Evolutionary conservation across 495 filamentous ascomycete genomes (phyloP).

Genomic region (Xylaria intraflava): DNA sequence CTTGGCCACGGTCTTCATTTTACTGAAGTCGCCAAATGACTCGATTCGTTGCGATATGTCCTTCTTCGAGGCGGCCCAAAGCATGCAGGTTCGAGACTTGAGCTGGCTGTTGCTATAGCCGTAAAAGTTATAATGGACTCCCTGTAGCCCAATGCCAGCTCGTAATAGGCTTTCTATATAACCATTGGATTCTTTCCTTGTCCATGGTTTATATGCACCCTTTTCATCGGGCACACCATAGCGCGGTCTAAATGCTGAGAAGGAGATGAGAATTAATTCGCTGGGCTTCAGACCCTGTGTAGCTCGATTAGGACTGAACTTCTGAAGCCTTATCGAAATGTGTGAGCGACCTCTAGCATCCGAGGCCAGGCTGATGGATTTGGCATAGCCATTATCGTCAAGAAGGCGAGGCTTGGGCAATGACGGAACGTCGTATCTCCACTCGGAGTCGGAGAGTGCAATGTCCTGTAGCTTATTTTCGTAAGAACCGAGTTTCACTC

Average conservation of each 20-base stretch:
- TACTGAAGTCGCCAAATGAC: conserved; percentile 42
- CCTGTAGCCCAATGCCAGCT: conserved; percentile 36
- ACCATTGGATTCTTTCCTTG: conserved; percentile 35
- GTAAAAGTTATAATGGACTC: conserved; percentile 42
- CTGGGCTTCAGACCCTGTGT: conserved; percentile 22
- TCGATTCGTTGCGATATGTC: conserved; percentile 34
- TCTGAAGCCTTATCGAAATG: conserved; percentile 26
- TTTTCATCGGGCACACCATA: conserved; percentile 6
- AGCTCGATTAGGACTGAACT: conserved; percentile 30
- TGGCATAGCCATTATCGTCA: conserved; percentile 3
- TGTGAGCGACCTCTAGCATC: conserved; percentile 16
- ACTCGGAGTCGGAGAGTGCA: conserved; percentile 1
- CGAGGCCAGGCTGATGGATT: conserved; percentile 29
- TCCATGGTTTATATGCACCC: conserved; percentile 22
- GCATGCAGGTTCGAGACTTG: conserved; percentile 42
- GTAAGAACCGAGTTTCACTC: neutral
- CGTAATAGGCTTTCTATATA: conserved; percentile 36
- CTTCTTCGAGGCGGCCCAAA: conserved; percentile 37
- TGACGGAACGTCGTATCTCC: conserved; percentile 3
- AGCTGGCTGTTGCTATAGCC: conserved; percentile 50
- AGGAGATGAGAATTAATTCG: conserved; percentile 33
- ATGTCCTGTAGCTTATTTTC: neutral
- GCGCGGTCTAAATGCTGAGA: conserved; percentile 34
- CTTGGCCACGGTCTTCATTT: conserved; percentile 47
- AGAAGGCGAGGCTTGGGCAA: neutral